Conservation (phyloP, 371 early-diverging fungal species). For the Rhizopus microsporus region DNA sequence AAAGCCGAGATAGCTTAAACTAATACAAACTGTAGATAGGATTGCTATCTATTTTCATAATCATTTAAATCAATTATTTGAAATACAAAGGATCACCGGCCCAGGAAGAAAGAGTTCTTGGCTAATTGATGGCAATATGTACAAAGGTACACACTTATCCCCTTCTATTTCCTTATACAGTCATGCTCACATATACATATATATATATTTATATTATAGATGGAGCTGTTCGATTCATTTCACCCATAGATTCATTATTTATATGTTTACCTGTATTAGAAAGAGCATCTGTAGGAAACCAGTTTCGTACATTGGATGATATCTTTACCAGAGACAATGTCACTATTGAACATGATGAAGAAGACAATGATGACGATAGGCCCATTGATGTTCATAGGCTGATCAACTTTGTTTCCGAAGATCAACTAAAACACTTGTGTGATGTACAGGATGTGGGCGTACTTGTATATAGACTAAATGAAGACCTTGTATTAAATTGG, state of each 20-base stretch:
- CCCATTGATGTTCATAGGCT: constrained; percentile 27
- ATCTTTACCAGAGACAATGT: constrained; percentile 28
- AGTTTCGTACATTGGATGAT: constrained; percentile 24
- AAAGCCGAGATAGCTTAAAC: background rate
- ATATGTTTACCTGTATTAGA: constrained; percentile 28
- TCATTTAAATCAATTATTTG: constrained; percentile 19
- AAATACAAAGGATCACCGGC: constrained; percentile 25
- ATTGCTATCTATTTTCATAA: constrained; percentile 19
- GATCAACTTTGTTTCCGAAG: constrained; percentile 8
- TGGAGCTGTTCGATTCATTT: constrained; percentile 27
- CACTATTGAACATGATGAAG: background rate
- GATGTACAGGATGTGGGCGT: constrained; percentile 27
- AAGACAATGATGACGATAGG: constrained; percentile 2
- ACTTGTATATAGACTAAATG: constrained; percentile 24
- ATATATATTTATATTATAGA: constrained; percentile 7
- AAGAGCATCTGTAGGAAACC: background rate
- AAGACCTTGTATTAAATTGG: constrained; percentile 18
- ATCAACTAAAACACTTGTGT: constrained; percentile 27
- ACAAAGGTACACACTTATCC: constrained; percentile 15
- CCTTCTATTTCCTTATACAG: no score
- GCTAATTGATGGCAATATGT: constrained; percentile 14
- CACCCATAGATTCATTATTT: constrained; percentile 29
- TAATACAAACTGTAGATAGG: background rate
- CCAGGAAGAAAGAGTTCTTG: constrained; percentile 29
- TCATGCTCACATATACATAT: no score